Conservation (phyloP, 768 basidiomycete species). For the Naganishia onofrii region DNA sequence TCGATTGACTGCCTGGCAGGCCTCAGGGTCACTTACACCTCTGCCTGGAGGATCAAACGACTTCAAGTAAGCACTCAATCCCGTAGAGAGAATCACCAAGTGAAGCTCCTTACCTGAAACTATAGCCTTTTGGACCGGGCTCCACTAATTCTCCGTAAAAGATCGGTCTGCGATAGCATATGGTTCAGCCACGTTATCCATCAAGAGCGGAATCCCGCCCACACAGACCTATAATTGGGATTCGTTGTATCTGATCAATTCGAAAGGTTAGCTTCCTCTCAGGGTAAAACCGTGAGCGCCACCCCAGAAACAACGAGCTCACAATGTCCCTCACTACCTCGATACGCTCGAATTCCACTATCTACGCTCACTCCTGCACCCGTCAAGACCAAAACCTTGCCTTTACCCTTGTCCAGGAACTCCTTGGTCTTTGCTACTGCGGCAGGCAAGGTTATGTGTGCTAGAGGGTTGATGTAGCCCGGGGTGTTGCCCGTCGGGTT, state of each 20-base stretch:
- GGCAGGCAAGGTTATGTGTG: slow-evolving; percentile 35
- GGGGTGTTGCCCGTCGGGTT: slow-evolving; percentile 36
- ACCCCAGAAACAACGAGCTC: neutral
- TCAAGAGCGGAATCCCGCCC: neutral
- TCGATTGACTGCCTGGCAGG: neutral
- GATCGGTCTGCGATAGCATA: slow-evolving; percentile 41
- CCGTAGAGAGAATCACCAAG: neutral
- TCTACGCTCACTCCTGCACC: slow-evolving; percentile 95
- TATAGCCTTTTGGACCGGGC: slow-evolving; percentile 63
- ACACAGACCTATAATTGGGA: slow-evolving; percentile 49
- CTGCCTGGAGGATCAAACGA: slow-evolving; percentile 58
- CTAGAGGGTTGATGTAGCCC: slow-evolving; percentile 38
- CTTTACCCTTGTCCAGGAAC: slow-evolving; percentile 70
- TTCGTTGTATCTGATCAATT: slow-evolving; percentile 40
- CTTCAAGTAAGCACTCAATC: neutral
- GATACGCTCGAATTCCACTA: slow-evolving; percentile 90
- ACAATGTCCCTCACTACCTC: slow-evolving; percentile 69
- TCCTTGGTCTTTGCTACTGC: slow-evolving; percentile 45
- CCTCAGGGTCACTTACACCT: slow-evolving; percentile 56
- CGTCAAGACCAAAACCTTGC: slow-evolving; percentile 64
- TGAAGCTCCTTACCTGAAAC: slow-evolving; percentile 62
- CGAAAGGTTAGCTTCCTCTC: too few species aligned
- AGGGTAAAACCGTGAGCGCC: too few species aligned
- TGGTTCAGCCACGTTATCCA: neutral
- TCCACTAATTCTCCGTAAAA: slow-evolving; percentile 80